Conservation (phyloP, 2,329 filamentous ascomycete species). For the Aspergillus proliferans region DNA sequence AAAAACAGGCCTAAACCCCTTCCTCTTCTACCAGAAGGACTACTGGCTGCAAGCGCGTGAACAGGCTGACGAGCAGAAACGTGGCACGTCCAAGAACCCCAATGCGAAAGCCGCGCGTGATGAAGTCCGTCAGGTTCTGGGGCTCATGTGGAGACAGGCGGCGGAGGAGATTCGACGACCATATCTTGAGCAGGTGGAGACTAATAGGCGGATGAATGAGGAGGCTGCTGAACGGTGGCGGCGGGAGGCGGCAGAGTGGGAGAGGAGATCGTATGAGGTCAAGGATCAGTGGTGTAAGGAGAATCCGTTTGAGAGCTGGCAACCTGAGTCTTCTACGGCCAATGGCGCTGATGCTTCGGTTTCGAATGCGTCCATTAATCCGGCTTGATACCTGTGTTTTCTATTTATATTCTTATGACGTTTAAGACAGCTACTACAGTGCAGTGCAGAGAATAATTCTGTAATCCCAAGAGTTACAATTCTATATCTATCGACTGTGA, state of each 20-base stretch:
- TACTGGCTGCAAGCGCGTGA: slow-evolving; percentile 57
- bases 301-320: slow-evolving; percentile 33
- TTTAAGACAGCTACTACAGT: neutral
- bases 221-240: slow-evolving; percentile 67
- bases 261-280: slow-evolving; percentile 31
- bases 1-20: slow-evolving; percentile 74
- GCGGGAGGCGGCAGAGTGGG: slow-evolving; percentile 51
- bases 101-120: slow-evolving; percentile 61
- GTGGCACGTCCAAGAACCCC: slow-evolving; percentile 57
- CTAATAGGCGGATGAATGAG: slow-evolving; percentile 63
- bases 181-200: slow-evolving; percentile 67
- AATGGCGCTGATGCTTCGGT: neutral
- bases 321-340: slow-evolving; percentile 1
- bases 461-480: too few relatives aligned
- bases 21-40: slow-evolving; percentile 80
- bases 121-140: slow-evolving; percentile 78
- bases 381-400: neutral
- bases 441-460: neutral
- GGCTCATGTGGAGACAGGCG: slow-evolving; percentile 84
- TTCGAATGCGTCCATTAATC: neutral
- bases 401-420: neutral
- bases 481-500: too few relatives aligned
- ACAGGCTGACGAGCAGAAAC: slow-evolving; percentile 64
- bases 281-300: slow-evolving; percentile 35
- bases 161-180: slow-evolving; percentile 64